phyloP scores from a whole-genome alignment of 345 rosid species.

The Hibiscus mutabilis region DNA sequence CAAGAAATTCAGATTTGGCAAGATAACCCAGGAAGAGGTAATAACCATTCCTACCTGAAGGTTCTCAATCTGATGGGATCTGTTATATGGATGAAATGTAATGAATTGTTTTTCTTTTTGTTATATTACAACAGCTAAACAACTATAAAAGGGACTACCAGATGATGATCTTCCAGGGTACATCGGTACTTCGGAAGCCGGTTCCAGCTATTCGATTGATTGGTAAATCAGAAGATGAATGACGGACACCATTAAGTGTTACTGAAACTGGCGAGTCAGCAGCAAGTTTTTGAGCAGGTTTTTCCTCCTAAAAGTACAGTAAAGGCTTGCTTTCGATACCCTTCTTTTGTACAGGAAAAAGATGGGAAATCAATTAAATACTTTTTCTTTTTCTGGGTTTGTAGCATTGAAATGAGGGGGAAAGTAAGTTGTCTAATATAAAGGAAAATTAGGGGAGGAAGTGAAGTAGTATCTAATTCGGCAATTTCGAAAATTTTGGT shows the following conservation, averaged over 20 bases:
- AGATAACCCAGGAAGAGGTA: slow-evolving; percentile 63
- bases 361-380: neutral
- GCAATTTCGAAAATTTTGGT: neutral
- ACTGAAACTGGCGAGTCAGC: neutral
- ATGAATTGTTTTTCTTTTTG: neutral
- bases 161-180: slow-evolving; percentile 76
- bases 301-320: slow-evolving; percentile 17
- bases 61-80: neutral
- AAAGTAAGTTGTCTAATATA: neutral
- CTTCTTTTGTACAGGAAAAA: slow-evolving; percentile 15
- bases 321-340: neutral
- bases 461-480: neutral
- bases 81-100: too few relatives aligned
- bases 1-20: slow-evolving; percentile 65
- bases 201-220: slow-evolving; percentile 38
- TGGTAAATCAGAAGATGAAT: slow-evolving; percentile 15
- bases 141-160: slow-evolving; percentile 49
- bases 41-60: neutral
- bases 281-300: slow-evolving; percentile 6
- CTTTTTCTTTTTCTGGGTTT: neutral
- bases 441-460: neutral
- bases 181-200: slow-evolving; percentile 64
- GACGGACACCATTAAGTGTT: neutral
- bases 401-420: neutral
- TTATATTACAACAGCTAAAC: slow-evolving; percentile 25